Conservation (phyloP, 768 basidiomycete genomes). For the Hemileccinum rubropunctum region DNA sequence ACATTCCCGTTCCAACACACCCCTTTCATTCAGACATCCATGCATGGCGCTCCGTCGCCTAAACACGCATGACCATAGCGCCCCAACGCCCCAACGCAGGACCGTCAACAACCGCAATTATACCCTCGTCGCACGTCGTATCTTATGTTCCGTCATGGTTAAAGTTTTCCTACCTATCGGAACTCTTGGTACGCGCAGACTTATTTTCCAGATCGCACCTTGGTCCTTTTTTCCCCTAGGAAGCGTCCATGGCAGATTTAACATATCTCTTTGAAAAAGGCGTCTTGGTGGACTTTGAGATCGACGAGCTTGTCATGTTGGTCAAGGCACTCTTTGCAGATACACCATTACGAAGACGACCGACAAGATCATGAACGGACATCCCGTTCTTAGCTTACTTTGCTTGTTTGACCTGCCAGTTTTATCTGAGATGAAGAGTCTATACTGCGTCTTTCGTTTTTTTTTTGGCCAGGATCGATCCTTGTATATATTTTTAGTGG, state of each 20-base stretch:
- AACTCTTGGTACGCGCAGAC: slow-evolving; percentile 67
- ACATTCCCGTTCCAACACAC: too few species aligned
- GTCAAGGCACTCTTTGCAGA: slow-evolving; percentile 88
- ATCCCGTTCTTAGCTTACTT: slow-evolving; percentile 40
- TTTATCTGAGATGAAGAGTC: neutral
- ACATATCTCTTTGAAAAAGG: slow-evolving; percentile 91
- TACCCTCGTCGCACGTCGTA: too few species aligned
- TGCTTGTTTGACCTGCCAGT: too few species aligned
- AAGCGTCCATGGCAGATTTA: slow-evolving; percentile 89
- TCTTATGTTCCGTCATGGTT: slow-evolving; percentile 92
- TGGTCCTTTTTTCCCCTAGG: slow-evolving; percentile 43
- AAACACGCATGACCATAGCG: too few species aligned
- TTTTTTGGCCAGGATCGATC: neutral
- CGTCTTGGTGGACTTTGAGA: slow-evolving; percentile 84
- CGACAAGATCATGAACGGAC: slow-evolving; percentile 64
- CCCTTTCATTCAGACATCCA: too few species aligned
- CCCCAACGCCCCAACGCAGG: too few species aligned
- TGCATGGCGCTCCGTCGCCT: too few species aligned
- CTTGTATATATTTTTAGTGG: neutral
- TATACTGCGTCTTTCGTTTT: slow-evolving; percentile 4
- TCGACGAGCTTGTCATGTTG: slow-evolving; percentile 78
- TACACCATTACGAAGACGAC: slow-evolving; percentile 74
- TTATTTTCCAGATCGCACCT: neutral
- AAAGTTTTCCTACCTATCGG: slow-evolving; percentile 92
- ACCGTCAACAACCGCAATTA: too few species aligned